Base-by-base conservation (phyloP, 192 early-diverging fungal genomes). In the Coemansia sp. region DNA sequence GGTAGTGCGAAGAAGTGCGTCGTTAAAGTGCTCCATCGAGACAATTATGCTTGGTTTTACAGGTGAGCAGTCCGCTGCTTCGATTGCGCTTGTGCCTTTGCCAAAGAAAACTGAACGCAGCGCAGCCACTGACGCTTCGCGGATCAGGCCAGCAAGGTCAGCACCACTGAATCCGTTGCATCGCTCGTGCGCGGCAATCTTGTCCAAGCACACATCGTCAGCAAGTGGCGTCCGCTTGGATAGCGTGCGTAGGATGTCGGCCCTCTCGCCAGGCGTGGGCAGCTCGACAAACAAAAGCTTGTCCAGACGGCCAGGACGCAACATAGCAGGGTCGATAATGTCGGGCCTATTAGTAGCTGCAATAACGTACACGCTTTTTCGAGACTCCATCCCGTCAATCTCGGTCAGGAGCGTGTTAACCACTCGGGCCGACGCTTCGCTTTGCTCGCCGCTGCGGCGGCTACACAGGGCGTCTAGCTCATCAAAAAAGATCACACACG, bases 401-500 rank as follows among this genome's bases (percentile, higher is more conserved):
- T 99, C 97, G 4, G 97, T 98, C 31, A 99, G 75, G 18, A 99
- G 80, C 9, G 97, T 96, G 81, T 99, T 99, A 59, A 99, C 97
- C 18, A 99, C 92, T 20, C 96, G 91, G 4, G 96, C 94, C 5
- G 92, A 88, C 1, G 91, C 89, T 69, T 96, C 94, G 31, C 88
- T 91, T 85, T 97, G 83, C 23, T 79, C 69, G 40, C 97, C 94
- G 67, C 94, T 92, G 58, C 93, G 94, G 58, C 93, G 85, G 46
- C 94, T 87, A 67, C 92, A 94, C 35, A 99, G 84, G 1, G 95
- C 95, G 68, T 99, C 97, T 20, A 99, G 80, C 76, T 99, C 95
- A 67, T 99, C 97, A 82, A 99, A 98, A 72, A 97, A 99, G 34
- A 99, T 90, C 3, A 99, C 91, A 69, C 97, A 99, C 13, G 97